Conservation (phyloP, 2,329 filamentous ascomycete species). For the Apiospora phragmitis region DNA sequence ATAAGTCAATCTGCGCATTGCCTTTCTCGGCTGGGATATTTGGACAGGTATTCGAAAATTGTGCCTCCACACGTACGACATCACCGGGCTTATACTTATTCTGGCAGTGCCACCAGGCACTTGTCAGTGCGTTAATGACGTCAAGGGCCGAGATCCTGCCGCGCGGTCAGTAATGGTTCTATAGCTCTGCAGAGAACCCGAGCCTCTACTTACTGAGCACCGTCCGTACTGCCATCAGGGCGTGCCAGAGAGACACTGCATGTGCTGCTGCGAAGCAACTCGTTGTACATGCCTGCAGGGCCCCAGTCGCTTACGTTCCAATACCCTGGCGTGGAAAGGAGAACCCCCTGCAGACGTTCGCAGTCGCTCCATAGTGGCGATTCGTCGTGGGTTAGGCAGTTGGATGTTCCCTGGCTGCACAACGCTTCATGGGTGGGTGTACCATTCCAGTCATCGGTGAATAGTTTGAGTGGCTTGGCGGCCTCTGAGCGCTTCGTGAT, state of each 20-base stretch:
- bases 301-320: background rate
- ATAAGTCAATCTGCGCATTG: background rate
- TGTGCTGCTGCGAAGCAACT: background rate
- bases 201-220: background rate
- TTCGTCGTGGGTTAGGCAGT: background rate
- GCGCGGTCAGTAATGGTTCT: background rate
- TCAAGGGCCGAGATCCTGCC: background rate
- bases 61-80: background rate
- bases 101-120: background rate
- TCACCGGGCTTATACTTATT: background rate
- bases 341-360: rapidly evolving
- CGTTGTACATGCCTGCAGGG: background rate
- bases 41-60: background rate
- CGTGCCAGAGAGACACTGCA: background rate
- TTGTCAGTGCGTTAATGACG: background rate
- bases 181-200: background rate
- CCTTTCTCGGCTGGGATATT: background rate
- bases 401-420: background rate
- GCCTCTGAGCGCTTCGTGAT: no score
- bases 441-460: background rate
- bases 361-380: background rate
- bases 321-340: background rate
- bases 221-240: background rate
- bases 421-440: background rate
- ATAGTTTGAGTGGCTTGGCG: no score